phyloP scores from a whole-genome alignment of 371 early-diverging fungal species.

The Coemansia sp. region DNA sequence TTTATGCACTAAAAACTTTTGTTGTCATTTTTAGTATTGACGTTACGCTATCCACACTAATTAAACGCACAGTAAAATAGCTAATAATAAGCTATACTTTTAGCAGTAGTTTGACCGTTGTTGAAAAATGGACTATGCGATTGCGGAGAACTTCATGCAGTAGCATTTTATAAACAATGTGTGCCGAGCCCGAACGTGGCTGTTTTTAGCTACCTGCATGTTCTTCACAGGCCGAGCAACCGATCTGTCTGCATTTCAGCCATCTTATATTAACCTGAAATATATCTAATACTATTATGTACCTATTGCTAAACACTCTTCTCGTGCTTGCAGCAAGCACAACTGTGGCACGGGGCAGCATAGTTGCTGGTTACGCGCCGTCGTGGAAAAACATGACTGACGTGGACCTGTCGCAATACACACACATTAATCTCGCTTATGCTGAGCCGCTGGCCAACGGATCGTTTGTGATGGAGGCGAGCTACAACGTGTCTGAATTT shows the following conservation, averaged over 20 bases:
- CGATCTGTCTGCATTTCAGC: background rate
- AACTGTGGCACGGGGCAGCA: conserved; percentile 54
- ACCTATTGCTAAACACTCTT: background rate
- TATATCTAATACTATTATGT: background rate
- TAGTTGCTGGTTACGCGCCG: conserved; percentile 36
- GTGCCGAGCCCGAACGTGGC: background rate
- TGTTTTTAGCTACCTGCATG: background rate
- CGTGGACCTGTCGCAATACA: conserved; percentile 34
- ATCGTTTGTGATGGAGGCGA: conserved; percentile 23
- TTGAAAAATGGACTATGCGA: no score
- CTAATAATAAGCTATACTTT: no score
- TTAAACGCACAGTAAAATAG: no score
- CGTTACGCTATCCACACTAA: no score
- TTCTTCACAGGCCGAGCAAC: conserved; percentile 37
- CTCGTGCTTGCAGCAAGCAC: conserved; percentile 2
- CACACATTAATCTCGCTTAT: conserved; percentile 44
- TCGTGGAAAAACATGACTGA: conserved; percentile 32
- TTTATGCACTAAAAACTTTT: no score
- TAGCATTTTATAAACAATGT: background rate
- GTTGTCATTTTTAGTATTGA: no score
- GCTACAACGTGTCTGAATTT: conserved; percentile 21
- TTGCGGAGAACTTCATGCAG: background rate
- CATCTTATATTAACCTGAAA: background rate
- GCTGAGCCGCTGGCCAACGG: conserved; percentile 29
- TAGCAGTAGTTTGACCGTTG: no score